These are phyloP conservation scores for Raphanus raphanistrum DNA, from an alignment of 345 rosid species.

Conservation along the genomic window DNA sequence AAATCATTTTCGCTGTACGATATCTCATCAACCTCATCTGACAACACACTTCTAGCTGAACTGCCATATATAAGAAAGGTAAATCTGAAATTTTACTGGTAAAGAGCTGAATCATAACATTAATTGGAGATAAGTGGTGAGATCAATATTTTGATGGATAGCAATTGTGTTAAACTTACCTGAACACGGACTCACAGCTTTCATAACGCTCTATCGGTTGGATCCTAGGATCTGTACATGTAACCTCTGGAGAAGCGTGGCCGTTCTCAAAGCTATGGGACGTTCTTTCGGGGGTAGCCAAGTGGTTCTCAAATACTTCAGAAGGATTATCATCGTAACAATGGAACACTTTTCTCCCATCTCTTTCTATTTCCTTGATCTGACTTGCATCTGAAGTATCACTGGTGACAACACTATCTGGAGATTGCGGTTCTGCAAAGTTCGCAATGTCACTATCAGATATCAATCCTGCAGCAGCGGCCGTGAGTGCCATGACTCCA, in stretches of 20 bases:
- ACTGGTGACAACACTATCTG: constrained; percentile 61
- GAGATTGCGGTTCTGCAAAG: constrained; percentile 58
- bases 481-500: constrained; percentile 66
- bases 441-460: constrained; percentile 60
- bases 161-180: constrained; percentile 46
- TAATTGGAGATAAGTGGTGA: neutral
- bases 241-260: constrained; percentile 67
- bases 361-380: constrained; percentile 58
- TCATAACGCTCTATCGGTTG: constrained; percentile 56
- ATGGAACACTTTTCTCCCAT: constrained; percentile 48
- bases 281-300: constrained; percentile 55
- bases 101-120: constrained; percentile 21
- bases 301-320: constrained; percentile 61
- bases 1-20: constrained; percentile 54
- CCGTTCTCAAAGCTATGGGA: constrained; percentile 54
- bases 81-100: constrained; percentile 39
- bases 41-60: constrained; percentile 74
- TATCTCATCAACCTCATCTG: constrained; percentile 75
- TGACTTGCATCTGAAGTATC: constrained; percentile 74
- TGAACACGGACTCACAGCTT: constrained; percentile 74
- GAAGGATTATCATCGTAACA: constrained; percentile 64
- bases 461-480: constrained; percentile 79
- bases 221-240: constrained; percentile 43
- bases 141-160: constrained; percentile 1
- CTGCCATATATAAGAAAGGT: constrained; percentile 69